These are phyloP conservation scores for Scedosporium aurantiacum DNA, from an alignment of 2,329 filamentous ascomycete genomes.

Conservation along the genomic window DNA sequence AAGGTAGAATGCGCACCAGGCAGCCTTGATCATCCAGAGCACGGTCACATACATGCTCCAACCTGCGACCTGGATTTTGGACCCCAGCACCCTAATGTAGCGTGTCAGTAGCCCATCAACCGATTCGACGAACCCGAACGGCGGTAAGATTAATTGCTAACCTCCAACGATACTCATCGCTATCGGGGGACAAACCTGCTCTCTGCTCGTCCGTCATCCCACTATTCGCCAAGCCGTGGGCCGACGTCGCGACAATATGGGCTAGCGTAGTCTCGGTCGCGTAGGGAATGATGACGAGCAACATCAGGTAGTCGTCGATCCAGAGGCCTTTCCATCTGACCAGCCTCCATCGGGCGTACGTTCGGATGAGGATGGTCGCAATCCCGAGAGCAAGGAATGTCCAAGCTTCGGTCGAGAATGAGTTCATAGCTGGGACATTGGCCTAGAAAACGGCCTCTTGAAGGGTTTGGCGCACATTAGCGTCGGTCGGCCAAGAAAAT, in stretches of 20 bases:
- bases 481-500: too few species aligned
- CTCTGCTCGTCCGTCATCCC: slow-evolving; percentile 42
- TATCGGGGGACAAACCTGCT: slow-evolving; percentile 27
- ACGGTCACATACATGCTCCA: slow-evolving; percentile 44
- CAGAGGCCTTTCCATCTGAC: neutral
- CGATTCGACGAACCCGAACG: neutral
- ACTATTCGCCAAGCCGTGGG: slow-evolving; percentile 43
- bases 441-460: neutral
- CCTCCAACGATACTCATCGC: slow-evolving; percentile 32
- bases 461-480: too few species aligned
- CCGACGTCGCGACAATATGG: slow-evolving; percentile 39
- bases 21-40: slow-evolving; percentile 45
- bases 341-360: slow-evolving; percentile 26
- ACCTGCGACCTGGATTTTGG: slow-evolving; percentile 44
- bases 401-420: slow-evolving; percentile 17
- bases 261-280: slow-evolving; percentile 34
- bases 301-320: slow-evolving; percentile 39
- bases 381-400: slow-evolving; percentile 38
- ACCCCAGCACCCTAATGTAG: slow-evolving; percentile 33
- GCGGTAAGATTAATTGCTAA: slow-evolving; percentile 6
- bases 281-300: slow-evolving; percentile 15
- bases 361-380: slow-evolving; percentile 35
- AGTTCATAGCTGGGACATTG: slow-evolving; percentile 8
- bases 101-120: too few species aligned
- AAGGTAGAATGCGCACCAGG: slow-evolving; percentile 45